Conservation (phyloP, 176 grass and related monocot species). For the Cenchrus purpureus region DNA sequence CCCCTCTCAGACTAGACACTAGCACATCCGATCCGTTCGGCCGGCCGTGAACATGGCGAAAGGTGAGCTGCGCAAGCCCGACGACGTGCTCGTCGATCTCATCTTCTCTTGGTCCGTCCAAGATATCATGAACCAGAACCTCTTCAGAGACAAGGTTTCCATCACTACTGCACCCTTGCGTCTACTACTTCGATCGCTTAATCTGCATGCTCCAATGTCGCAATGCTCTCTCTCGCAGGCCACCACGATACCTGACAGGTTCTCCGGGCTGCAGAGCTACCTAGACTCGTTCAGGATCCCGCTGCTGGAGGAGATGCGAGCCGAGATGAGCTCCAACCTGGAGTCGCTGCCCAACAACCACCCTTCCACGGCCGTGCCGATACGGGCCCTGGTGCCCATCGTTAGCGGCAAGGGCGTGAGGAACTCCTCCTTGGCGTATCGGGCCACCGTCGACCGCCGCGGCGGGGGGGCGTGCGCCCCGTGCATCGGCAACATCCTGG, state of each 20-base stretch:
- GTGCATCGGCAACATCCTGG: slow-evolving; percentile 50
- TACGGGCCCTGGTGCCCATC: neutral
- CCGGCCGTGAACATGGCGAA: slow-evolving; percentile 32
- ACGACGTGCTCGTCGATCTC: slow-evolving; percentile 46
- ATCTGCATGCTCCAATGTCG: too few species aligned
- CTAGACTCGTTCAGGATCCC: slow-evolving; percentile 51
- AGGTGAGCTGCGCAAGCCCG: slow-evolving; percentile 15
- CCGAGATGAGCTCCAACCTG: slow-evolving; percentile 57
- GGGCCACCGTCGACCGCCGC: neutral
- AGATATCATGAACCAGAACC: slow-evolving; percentile 62
- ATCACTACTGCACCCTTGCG: neutral
- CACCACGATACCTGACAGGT: slow-evolving; percentile 48
- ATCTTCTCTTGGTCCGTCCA: slow-evolving; percentile 69
- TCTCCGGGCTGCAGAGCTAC: slow-evolving; percentile 46
- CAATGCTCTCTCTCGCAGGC: slow-evolving; percentile 23
- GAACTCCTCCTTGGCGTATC: neutral
- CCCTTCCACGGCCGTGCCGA: neutral
- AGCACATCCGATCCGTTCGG: neutral
- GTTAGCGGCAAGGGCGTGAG: neutral
- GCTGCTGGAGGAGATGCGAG: slow-evolving; percentile 61
- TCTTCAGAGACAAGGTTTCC: slow-evolving; percentile 61
- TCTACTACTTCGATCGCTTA: neutral
- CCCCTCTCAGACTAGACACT: neutral
- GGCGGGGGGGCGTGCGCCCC: slow-evolving; percentile 1
- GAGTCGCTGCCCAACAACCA: neutral